Evolutionary conservation across 306 rosid genomes (phyloP).

Genomic region (Prunus padus): DNA sequence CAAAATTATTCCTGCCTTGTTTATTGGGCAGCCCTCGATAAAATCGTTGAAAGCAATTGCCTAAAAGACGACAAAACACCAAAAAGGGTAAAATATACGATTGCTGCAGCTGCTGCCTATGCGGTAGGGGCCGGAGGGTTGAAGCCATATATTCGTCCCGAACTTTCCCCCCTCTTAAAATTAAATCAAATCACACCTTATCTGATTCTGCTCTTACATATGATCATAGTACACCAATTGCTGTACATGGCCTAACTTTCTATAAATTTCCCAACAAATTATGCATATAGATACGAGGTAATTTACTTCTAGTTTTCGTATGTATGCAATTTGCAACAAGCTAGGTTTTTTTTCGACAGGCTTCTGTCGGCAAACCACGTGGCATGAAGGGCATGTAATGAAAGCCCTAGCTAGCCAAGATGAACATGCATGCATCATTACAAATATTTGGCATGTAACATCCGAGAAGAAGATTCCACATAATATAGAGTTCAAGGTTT

Average conservation of each 20-base stretch:
- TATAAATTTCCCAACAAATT: too few species aligned
- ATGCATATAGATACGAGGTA: not conserved
- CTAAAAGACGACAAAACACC: not conserved
- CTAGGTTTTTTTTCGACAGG: not conserved
- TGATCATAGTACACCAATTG: not conserved
- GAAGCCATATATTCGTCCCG: not conserved
- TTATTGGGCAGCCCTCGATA: not conserved
- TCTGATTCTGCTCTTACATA: not conserved
- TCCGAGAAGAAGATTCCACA: not conserved
- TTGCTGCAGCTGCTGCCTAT: not conserved
- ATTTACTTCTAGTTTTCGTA: not conserved
- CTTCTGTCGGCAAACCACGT: too few species aligned
- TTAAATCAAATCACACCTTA: not conserved
- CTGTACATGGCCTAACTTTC: too few species aligned
- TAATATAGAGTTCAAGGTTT: too few species aligned
- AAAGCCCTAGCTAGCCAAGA: not conserved
- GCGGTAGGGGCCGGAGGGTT: slow-evolving; percentile 8
- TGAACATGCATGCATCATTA: not conserved
- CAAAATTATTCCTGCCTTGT: not conserved
- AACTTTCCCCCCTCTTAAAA: not conserved
- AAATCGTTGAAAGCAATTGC: not conserved
- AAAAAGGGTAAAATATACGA: not conserved
- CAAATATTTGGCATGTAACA: not conserved
- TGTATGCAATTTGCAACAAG: not conserved
- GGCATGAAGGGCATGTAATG: too few species aligned